phyloP scores from a whole-genome alignment of 345 rosid species.

The Excoecaria agallocha region DNA sequence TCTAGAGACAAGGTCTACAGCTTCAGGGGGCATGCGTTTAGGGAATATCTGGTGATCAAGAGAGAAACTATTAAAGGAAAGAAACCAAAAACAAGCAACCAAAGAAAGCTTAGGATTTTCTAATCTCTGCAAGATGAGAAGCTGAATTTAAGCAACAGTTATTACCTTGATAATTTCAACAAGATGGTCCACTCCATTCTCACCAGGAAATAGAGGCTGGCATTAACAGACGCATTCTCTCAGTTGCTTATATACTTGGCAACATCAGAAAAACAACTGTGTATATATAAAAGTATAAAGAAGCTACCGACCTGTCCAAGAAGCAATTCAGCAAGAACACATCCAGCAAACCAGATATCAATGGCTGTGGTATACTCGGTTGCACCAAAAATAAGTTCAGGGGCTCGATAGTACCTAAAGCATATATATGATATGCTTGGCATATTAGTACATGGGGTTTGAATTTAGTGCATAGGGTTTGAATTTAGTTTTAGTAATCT shows the following conservation, averaged over 20 bases:
- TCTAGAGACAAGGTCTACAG: slow-evolving; percentile 95
- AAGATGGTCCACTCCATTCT: slow-evolving; percentile 97
- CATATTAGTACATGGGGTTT: too few relatives aligned
- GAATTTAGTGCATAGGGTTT: too few relatives aligned
- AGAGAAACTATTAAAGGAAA: slow-evolving; percentile 7
- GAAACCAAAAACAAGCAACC: not conserved
- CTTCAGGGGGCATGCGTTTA: slow-evolving; percentile 97
- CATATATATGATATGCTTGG: too few relatives aligned
- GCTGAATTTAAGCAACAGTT: not conserved
- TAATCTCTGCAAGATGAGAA: not conserved
- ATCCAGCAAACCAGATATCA: slow-evolving; percentile 98
- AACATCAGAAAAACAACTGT: not conserved
- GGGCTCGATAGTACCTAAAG: too few relatives aligned
- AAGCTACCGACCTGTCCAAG: slow-evolving; percentile 72
- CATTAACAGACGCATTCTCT: slow-evolving; percentile 21
- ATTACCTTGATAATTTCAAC: slow-evolving; percentile 93
- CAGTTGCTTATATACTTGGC: not conserved
- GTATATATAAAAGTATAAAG: not conserved
- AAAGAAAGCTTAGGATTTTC: not conserved
- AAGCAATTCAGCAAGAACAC: slow-evolving; percentile 89
- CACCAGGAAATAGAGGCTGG: slow-evolving; percentile 96
- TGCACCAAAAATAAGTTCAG: too few relatives aligned
- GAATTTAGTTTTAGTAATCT: too few relatives aligned
- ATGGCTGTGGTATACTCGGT: slow-evolving; percentile 94
- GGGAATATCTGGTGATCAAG: slow-evolving; percentile 63